Conservation (phyloP, 352 stramenopile genomes). For the Globisporangium takayamanum region DNA sequence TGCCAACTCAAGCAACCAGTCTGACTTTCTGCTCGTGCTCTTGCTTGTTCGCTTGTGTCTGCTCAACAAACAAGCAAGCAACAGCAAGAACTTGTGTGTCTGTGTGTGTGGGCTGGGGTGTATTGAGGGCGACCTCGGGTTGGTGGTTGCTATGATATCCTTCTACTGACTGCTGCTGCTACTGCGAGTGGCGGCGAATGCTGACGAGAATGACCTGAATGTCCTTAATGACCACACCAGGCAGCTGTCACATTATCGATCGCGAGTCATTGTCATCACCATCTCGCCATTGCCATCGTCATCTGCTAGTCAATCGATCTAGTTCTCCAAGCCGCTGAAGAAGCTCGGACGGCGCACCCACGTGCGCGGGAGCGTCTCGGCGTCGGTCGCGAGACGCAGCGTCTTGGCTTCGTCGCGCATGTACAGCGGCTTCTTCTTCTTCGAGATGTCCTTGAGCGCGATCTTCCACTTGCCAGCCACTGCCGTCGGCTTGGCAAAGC, state of each 20-base stretch:
- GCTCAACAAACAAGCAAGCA: too few species aligned
- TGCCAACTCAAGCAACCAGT: too few species aligned
- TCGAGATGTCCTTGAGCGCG: slow-evolving; percentile 78
- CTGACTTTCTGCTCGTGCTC: too few species aligned
- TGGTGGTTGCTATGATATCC: slow-evolving; percentile 7
- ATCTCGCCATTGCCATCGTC: not conserved
- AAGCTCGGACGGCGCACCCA: slow-evolving; percentile 73
- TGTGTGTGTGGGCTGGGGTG: slow-evolving; percentile 3
- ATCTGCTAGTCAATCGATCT: slow-evolving; percentile 6
- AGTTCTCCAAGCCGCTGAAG: slow-evolving; percentile 64
- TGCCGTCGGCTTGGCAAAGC: slow-evolving; percentile 64
- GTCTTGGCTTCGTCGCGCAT: slow-evolving; percentile 47
- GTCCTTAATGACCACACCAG: too few species aligned
- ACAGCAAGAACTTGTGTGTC: too few species aligned
- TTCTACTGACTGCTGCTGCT: slow-evolving; percentile 2
- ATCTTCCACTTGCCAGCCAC: slow-evolving; percentile 64
- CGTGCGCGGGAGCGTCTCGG: slow-evolving; percentile 71
- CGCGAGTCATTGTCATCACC: too few species aligned
- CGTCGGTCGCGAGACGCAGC: slow-evolving; percentile 65
- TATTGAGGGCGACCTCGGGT: too few species aligned
- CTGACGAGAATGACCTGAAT: too few species aligned
- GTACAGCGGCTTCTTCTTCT: slow-evolving; percentile 70
- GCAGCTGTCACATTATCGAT: too few species aligned
- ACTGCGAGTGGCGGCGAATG: too few species aligned
- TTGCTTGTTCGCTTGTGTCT: too few species aligned